Conservation (phyloP, 2,329 filamentous ascomycete genomes). For the Exophiala sp. region DNA sequence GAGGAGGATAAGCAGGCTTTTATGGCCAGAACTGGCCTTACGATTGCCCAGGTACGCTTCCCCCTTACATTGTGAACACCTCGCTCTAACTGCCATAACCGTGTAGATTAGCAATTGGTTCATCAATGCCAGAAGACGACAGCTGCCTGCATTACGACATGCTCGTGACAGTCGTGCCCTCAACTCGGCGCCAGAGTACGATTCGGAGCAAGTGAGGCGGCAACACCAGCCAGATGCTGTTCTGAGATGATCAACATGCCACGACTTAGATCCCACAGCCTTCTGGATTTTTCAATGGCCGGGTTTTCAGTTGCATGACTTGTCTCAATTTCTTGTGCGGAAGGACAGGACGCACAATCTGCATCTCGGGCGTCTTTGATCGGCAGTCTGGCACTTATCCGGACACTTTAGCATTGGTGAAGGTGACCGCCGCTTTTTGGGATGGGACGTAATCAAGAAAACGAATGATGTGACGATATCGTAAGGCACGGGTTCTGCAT, state of each 20-base stretch:
- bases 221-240: constrained; percentile 1
- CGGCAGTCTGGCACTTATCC: background rate
- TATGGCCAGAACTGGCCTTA: constrained; percentile 67
- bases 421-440: background rate
- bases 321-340: background rate
- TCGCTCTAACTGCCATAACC: constrained; percentile 1
- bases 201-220: constrained; percentile 15
- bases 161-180: constrained; percentile 11
- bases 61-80: background rate
- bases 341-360: background rate
- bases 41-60: constrained; percentile 57
- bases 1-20: constrained; percentile 83
- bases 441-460: background rate
- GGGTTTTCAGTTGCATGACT: background rate
- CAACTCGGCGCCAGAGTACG: constrained; percentile 11
- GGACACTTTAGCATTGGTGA: background rate
- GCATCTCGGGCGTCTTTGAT: background rate
- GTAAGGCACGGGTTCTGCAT: background rate
- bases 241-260: background rate
- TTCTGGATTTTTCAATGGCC: background rate
- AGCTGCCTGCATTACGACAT: constrained; percentile 41
- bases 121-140: constrained; percentile 46
- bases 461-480: background rate
- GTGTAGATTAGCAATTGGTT: constrained; percentile 50
- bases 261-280: background rate